Evolutionary conservation across 2,329 filamentous ascomycete genomes (phyloP).

Genomic region (Coniochaeta hoffmannii): DNA sequence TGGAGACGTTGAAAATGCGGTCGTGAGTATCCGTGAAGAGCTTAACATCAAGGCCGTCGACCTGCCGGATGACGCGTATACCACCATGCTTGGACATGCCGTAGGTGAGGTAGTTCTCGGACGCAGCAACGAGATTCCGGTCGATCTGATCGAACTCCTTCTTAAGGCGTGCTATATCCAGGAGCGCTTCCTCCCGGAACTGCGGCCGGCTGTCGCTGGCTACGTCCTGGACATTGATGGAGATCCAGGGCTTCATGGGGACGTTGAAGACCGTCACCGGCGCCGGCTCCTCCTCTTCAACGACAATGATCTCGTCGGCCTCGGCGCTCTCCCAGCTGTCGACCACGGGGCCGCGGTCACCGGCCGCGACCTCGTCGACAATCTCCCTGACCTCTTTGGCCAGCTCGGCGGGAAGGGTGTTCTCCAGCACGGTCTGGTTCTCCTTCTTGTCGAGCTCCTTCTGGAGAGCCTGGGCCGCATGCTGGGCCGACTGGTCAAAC

Average conservation of each 20-base stretch:
- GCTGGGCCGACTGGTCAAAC: conserved; percentile 41
- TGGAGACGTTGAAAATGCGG: conserved; percentile 87
- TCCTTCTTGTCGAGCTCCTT: conserved; percentile 47
- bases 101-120: conserved; percentile 87
- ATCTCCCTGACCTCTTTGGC: conserved; percentile 41
- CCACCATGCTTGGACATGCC: conserved; percentile 90
- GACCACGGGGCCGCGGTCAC: conserved; percentile 41
- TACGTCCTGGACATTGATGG: conserved; percentile 65
- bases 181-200: conserved; percentile 72
- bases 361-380: conserved; percentile 48
- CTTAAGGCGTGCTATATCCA: conserved; percentile 90
- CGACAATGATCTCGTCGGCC: conserved; percentile 56
- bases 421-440: conserved; percentile 45
- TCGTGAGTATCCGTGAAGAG: conserved; percentile 88
- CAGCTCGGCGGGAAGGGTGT: conserved; percentile 40
- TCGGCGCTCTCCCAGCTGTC: conserved; percentile 91
- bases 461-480: conserved; percentile 40
- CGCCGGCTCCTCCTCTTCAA: conserved; percentile 56
- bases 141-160: conserved; percentile 98
- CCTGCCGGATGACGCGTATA: conserved; percentile 87
- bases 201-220: conserved; percentile 48
- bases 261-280: conserved; percentile 86
- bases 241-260: conserved; percentile 92
- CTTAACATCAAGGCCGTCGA: conserved; percentile 85
- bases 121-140: conserved; percentile 83